Conservation (phyloP, 768 basidiomycete species). For the Trametes punicea region DNA sequence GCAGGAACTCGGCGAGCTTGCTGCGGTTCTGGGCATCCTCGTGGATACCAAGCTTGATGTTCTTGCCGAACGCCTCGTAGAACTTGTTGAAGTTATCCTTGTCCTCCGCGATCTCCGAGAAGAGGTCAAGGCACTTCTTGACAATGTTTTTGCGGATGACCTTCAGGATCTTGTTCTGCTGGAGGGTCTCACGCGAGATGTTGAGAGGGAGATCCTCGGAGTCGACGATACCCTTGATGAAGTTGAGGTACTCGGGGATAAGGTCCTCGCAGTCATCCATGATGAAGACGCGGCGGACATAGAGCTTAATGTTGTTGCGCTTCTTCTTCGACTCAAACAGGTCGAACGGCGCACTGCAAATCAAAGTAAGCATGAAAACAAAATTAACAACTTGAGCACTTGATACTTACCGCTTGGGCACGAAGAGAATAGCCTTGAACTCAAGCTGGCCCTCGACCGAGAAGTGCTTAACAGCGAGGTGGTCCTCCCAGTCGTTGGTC, state of each 20-base stretch:
- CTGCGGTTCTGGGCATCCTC: constrained; percentile 98
- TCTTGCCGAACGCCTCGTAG: constrained; percentile 98
- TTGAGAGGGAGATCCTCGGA: constrained; percentile 99
- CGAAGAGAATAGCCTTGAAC: constrained; percentile 98
- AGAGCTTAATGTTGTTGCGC: constrained; percentile 99
- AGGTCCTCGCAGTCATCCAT: constrained; percentile 99
- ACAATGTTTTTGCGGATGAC: constrained; percentile 99
- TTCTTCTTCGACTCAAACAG: constrained; percentile 99
- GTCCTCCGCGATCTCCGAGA: constrained; percentile 97
- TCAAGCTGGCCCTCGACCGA: constrained; percentile 99
- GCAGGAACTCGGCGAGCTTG: constrained; percentile 99
- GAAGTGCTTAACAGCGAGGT: constrained; percentile 99
- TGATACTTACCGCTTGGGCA: constrained; percentile 82
- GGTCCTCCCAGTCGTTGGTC: constrained; percentile 99
- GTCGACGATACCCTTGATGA: constrained; percentile 99
- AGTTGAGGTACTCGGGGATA: constrained; percentile 99
- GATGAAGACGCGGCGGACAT: constrained; percentile 99
- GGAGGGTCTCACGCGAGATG: constrained; percentile 99
- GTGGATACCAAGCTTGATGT: constrained; percentile 99
- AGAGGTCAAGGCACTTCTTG: constrained; percentile 94
- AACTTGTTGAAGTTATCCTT: constrained; percentile 98
- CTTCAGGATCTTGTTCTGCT: constrained; percentile 99
- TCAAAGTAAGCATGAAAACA: constrained; percentile 9
- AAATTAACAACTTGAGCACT: too few species aligned
- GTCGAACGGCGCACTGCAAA: constrained; percentile 88